Evolutionary conservation across 2,329 filamentous ascomycete genomes (phyloP).

Genomic region (Penicillium sp.): DNA sequence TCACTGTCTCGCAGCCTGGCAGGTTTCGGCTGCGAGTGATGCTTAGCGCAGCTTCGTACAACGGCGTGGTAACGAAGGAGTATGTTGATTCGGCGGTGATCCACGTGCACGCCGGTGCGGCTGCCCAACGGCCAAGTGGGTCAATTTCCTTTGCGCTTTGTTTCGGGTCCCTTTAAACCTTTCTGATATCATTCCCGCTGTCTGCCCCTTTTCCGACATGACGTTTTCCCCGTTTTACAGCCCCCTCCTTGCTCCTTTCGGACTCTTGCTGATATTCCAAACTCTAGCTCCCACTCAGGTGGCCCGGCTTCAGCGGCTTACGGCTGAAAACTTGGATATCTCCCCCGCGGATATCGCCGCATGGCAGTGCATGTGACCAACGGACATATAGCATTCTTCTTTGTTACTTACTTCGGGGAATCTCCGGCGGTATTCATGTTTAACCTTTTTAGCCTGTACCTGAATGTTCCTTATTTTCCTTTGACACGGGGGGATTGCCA

Average conservation of each 20-base stretch:
- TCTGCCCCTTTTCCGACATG: background rate
- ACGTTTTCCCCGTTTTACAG: background rate
- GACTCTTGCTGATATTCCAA: conserved; percentile 17
- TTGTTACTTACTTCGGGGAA: background rate
- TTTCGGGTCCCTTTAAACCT: background rate
- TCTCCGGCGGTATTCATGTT: background rate
- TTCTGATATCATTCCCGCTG: background rate
- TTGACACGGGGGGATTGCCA: background rate
- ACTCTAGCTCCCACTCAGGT: conserved; percentile 26
- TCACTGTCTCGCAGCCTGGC: conserved; percentile 30
- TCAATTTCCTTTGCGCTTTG: conserved; percentile 6
- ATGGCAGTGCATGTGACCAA: conserved; percentile 27
- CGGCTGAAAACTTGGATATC: conserved; percentile 33
- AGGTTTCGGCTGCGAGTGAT: conserved; percentile 34
- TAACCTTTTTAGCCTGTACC: background rate
- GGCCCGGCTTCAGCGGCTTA: conserved; percentile 25
- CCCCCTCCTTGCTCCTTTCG: conserved; percentile 2
- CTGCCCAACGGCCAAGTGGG: conserved; percentile 32
- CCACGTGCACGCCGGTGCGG: conserved; percentile 27
- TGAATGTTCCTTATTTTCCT: background rate
- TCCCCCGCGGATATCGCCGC: conserved; percentile 30
- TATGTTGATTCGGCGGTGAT: conserved; percentile 32
- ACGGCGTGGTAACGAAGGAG: conserved; percentile 30
- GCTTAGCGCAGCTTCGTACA: conserved; percentile 28
- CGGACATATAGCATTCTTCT: background rate